A percentile compares a stretch with the other conserved stretches of the same genome.
These are phyloP conservation scores for Triticum monococcum DNA, from an alignment of 176 grass and related monocot species.

Conservation along the genomic window DNA sequence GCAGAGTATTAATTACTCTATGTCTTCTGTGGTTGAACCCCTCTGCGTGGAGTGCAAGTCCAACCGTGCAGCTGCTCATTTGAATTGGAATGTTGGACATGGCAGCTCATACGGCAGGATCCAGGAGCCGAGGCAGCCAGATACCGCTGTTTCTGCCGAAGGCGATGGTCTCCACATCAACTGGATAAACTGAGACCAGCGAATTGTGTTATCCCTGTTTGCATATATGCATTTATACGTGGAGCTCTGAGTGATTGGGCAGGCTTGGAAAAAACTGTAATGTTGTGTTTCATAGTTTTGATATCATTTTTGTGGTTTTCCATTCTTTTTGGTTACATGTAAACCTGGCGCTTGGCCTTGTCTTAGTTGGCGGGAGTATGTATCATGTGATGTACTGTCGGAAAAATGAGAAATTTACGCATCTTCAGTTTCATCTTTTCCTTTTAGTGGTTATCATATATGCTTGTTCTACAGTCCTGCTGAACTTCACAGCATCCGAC, in stretches of 20 bases:
- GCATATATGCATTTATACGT: slow-evolving; percentile 12
- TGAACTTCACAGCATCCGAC: not conserved
- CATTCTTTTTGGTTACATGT: slow-evolving; percentile 19
- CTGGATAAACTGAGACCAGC: not conserved
- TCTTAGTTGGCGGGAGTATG: slow-evolving; percentile 12
- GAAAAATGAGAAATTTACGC: not conserved
- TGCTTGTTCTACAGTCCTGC: not conserved
- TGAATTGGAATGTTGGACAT: slow-evolving; percentile 30
- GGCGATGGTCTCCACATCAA: slow-evolving; percentile 15
- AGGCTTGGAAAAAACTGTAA: slow-evolving; percentile 18
- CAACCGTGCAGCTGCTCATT: slow-evolving; percentile 13
- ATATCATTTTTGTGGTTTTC: not conserved
- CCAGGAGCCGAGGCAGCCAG: slow-evolving; percentile 1
- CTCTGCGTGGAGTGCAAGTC: not conserved
- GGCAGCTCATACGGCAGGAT: not conserved
- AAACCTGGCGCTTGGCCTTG: not conserved
- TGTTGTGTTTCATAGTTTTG: slow-evolving; percentile 35
- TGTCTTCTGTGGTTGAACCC: not conserved
- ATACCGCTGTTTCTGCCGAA: not conserved
- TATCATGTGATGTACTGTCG: slow-evolving; percentile 15
- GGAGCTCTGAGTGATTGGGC: not conserved
- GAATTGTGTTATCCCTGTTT: not conserved
- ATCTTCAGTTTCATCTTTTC: not conserved
- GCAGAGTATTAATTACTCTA: not conserved
- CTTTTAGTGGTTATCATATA: not conserved